Conservation (phyloP, 495 filamentous ascomycete genomes). For the Trichoderma parareesei region DNA sequence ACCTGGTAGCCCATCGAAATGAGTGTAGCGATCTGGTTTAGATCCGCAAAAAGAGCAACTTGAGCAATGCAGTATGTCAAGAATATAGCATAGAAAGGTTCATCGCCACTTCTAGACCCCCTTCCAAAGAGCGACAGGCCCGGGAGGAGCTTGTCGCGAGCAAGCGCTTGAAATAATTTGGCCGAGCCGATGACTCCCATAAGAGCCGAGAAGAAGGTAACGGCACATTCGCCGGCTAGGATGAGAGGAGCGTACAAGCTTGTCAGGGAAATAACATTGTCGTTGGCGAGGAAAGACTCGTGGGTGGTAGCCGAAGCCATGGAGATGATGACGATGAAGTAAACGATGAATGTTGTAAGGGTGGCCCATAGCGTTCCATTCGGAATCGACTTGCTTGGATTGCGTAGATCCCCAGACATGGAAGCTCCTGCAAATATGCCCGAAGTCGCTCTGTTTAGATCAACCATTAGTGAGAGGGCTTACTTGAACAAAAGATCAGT, state of each 20-base stretch:
- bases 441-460: conserved; percentile 45
- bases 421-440: conserved; percentile 68
- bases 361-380: conserved; percentile 73
- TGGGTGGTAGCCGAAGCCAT: conserved; percentile 73
- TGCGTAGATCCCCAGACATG: conserved; percentile 80
- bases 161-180: conserved; percentile 81
- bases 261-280: conserved; percentile 71
- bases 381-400: conserved; percentile 79
- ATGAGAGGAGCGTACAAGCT: conserved; percentile 66
- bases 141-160: conserved; percentile 70
- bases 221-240: conserved; percentile 74
- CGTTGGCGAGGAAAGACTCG: conserved; percentile 62
- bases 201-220: conserved; percentile 73
- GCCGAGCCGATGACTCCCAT: conserved; percentile 85
- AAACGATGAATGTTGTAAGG: conserved; percentile 65
- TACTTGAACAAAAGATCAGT: neutral
- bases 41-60: conserved; percentile 71
- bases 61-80: conserved; percentile 71
- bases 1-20: conserved; percentile 85
- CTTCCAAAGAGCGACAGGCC: conserved; percentile 68
- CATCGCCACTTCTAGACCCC: conserved; percentile 65
- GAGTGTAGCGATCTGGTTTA: conserved; percentile 83
- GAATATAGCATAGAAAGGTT: conserved; percentile 70
- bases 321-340: conserved; percentile 68
- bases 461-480: too few species aligned